These are phyloP conservation scores for Massarina eburnea DNA, from an alignment of 2,329 filamentous ascomycete genomes.

Conservation along the genomic window DNA sequence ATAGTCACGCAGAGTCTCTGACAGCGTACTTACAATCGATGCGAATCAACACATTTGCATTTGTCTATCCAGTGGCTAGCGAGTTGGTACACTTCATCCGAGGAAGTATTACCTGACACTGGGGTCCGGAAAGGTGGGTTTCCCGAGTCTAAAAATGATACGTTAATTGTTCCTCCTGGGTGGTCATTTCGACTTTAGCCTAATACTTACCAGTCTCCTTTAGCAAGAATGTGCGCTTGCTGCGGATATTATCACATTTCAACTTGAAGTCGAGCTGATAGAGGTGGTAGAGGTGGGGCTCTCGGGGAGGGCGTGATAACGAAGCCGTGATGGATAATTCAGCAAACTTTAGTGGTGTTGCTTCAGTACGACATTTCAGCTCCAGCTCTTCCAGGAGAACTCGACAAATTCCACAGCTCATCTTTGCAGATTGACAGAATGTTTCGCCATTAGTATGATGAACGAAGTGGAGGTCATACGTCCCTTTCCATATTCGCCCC, in stretches of 20 bases:
- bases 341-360: background rate
- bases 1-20: too few species aligned
- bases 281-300: background rate
- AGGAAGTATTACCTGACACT: constrained; percentile 2
- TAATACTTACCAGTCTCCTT: constrained; percentile 1
- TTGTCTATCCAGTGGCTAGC: constrained; percentile 7
- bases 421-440: constrained; percentile 3
- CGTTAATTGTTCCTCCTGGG: background rate
- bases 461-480: constrained; percentile 9
- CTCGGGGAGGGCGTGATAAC: background rate
- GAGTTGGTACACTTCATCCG: constrained; percentile 8
- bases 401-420: constrained; percentile 11
- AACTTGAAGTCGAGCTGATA: constrained; percentile 6
- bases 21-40: background rate
- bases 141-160: background rate
- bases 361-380: background rate
- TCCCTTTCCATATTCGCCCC: constrained; percentile 7
- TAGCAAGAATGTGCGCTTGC: background rate
- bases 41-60: constrained; percentile 7
- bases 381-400: constrained; percentile 5
- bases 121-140: background rate
- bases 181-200: background rate
- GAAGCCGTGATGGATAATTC: background rate
- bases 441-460: constrained; percentile 6
- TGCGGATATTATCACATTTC: background rate